Conservation (phyloP, 179 eudicot species). For the Amaranthus tricolor region DNA sequence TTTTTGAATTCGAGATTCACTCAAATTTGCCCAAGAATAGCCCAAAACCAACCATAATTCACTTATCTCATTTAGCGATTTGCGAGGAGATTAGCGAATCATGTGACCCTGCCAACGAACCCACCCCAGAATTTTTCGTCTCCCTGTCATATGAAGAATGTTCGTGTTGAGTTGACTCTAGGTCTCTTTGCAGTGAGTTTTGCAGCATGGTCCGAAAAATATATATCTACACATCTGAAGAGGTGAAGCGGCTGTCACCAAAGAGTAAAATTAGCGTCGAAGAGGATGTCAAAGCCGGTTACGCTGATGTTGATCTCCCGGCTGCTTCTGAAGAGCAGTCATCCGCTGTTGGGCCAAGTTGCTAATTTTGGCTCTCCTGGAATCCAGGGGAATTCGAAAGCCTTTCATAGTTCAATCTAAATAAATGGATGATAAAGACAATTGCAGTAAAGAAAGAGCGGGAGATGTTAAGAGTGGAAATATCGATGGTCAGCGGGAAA, state of each 20-base stretch:
- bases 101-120: too few species aligned
- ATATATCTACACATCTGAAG: constrained; percentile 73
- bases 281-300: constrained; percentile 44
- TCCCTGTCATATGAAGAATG: too few species aligned
- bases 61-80: too few species aligned
- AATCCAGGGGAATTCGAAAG: background rate
- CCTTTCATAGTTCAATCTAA: background rate
- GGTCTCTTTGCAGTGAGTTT: constrained; percentile 59
- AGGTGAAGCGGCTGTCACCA: constrained; percentile 76
- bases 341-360: constrained; percentile 45
- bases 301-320: constrained; percentile 33
- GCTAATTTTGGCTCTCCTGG: constrained; percentile 24
- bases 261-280: constrained; percentile 48
- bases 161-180: background rate
- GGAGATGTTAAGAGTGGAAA: constrained; percentile 5
- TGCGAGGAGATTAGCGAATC: too few species aligned
- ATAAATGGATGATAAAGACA: constrained; percentile 5
- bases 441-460: constrained; percentile 15
- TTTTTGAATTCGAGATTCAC: too few species aligned
- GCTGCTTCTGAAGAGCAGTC: constrained; percentile 57
- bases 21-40: too few species aligned
- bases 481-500: constrained; percentile 5
- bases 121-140: too few species aligned
- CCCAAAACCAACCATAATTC: too few species aligned
- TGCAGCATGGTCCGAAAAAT: constrained; percentile 89